A percentile compares a stretch with the other conserved stretches of the same genome.
phyloP scores from a whole-genome alignment of 768 basidiomycete genomes.

The Agrocybe pediades region DNA sequence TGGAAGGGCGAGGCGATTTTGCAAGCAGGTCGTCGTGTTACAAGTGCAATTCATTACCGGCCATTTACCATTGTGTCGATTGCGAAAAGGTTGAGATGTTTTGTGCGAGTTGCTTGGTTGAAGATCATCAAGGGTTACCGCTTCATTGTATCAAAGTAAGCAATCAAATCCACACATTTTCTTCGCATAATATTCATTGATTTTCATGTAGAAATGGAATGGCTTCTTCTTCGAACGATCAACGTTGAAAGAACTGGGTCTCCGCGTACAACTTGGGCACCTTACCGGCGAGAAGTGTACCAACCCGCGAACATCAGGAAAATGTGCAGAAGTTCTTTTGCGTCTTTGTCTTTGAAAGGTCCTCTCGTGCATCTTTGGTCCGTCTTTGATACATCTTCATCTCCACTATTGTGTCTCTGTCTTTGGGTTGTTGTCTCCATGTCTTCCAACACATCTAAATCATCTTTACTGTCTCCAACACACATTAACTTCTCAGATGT shows the following conservation, averaged over 20 bases:
- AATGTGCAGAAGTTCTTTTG: no score
- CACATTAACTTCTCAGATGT: no score
- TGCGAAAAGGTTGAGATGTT: conserved; percentile 10
- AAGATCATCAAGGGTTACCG: conserved; percentile 4
- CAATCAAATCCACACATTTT: background rate
- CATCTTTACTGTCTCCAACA: no score
- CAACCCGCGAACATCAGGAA: no score
- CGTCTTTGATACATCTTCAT: no score
- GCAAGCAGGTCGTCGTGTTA: background rate
- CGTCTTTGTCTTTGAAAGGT: no score
- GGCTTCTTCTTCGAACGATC: conserved; percentile 16
- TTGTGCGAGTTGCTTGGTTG: conserved; percentile 10
- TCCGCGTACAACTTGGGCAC: conserved; percentile 31
- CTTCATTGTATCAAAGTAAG: conserved; percentile 24
- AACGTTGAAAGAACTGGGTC: conserved; percentile 22
- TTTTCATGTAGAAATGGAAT: conserved; percentile 20
- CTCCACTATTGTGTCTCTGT: no score
- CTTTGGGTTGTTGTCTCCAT: no score
- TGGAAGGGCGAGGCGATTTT: background rate
- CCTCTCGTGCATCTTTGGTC: no score
- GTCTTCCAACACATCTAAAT: no score
- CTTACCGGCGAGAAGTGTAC: no score
- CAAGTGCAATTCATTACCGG: background rate
- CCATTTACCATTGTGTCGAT: conserved; percentile 15
- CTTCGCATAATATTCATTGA: background rate